Evolutionary conservation across 2,329 filamentous ascomycete species (phyloP), one percentile per base, ranked within the genome.

Genomic region (Trichoderma sp.): DNA sequence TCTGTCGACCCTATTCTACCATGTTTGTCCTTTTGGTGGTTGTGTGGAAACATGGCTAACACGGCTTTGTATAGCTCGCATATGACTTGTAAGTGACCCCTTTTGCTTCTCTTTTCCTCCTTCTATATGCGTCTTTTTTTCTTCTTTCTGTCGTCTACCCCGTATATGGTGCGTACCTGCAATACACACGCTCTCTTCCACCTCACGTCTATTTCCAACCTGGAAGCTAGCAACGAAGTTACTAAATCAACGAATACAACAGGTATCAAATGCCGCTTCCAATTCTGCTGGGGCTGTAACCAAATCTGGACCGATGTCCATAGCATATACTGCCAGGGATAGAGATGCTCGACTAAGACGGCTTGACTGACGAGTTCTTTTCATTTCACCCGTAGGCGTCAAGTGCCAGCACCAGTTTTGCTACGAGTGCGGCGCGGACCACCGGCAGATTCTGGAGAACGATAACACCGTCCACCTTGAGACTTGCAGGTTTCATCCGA

Each of bases 31-130:
- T 45, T 45, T 17, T 51, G 19, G 12, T n/a, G 9, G 47, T 14
- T 5, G 7, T 19, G 7, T 21, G 19, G 21, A 44, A 26, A 44
- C 26, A 41, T 34, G 45, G 41, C 72, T 78, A 68, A 76, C 69
- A 39, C 2, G 0, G 3, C 9, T 28, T 9, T 9, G 30, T 63
- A 30, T 50, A 80, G 78, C 67, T 72, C 76, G 14, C 77, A 79
- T 52, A 80, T 80, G 75, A 78, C 72, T 59, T 80, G 78, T 80
- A 77, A 75, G 78, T 72, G 64, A 3, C 6, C 2, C 47, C 17
- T n/a, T 43, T 34, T 54, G 14, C n/a, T 62, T 39, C 21, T 45
- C 39, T 7, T n/a, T 2, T 9, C 6, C 6, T 28, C 12, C 34
- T 10, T 19, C 3, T 10, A 39, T 44, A 52, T 60, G 3, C 28